These are phyloP conservation scores for Flaveria brownii DNA, from an alignment of 129 eudicot species.

Conservation along the genomic window DNA sequence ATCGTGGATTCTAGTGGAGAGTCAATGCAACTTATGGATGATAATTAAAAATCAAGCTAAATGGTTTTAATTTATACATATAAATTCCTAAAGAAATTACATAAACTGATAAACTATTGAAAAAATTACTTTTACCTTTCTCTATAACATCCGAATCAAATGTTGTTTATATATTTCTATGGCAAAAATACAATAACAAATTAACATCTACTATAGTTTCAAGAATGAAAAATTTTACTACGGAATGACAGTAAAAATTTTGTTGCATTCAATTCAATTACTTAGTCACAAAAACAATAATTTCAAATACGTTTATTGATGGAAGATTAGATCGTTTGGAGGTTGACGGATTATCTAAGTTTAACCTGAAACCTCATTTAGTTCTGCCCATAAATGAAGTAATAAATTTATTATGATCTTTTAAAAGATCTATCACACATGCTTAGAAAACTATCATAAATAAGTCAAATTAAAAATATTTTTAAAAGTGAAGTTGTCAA, in stretches of 20 bases:
- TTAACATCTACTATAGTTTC: too few relatives aligned
- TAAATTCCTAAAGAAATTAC: neutral
- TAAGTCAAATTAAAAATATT: neutral
- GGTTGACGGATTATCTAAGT: too few relatives aligned
- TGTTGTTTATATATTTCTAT: neutral
- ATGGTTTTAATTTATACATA: neutral
- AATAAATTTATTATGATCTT: neutral
- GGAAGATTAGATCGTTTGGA: neutral
- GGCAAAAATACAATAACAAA: too few relatives aligned
- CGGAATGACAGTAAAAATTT: too few relatives aligned
- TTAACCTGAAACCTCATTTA: too few relatives aligned
- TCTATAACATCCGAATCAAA: neutral
- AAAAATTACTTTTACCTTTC: neutral
- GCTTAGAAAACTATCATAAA: neutral
- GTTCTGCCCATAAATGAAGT: neutral
- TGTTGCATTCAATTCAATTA: too few relatives aligned
- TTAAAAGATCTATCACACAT: neutral
- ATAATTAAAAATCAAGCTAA: constrained; percentile 9
- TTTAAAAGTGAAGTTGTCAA: neutral
- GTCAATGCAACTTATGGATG: constrained; percentile 46
- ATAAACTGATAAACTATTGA: neutral
- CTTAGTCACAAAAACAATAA: too few relatives aligned
- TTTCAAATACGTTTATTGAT: neutral
- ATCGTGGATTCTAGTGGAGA: constrained; percentile 54
- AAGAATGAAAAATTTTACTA: too few relatives aligned